Conservation (phyloP, 306 rosid genomes). For the Hippophae tibetana region DNA sequence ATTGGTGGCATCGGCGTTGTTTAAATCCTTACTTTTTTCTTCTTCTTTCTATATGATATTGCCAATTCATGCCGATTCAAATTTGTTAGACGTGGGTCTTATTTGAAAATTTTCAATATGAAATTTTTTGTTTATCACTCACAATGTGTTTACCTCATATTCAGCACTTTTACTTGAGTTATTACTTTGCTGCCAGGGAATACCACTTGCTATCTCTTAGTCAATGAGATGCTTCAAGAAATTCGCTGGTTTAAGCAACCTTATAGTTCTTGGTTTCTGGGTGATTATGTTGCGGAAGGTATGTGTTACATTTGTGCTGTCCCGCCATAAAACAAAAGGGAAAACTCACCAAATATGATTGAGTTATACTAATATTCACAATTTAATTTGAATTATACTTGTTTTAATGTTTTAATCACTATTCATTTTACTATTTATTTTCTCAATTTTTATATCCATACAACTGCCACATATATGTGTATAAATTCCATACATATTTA, state of each 20-base stretch:
- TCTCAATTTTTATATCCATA: too few relatives aligned
- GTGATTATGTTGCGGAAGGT: slow-evolving; percentile 76
- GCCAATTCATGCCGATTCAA: too few relatives aligned
- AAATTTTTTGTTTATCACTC: neutral
- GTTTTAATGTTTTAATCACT: too few relatives aligned
- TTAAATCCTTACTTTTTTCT: too few relatives aligned
- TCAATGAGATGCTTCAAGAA: slow-evolving; percentile 66
- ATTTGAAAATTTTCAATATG: neutral
- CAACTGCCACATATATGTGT: too few relatives aligned
- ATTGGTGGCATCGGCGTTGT: too few relatives aligned
- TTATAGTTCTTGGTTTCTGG: slow-evolving; percentile 87
- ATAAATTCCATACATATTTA: too few relatives aligned
- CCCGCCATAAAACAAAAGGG: neutral
- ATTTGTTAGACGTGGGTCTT: too few relatives aligned
- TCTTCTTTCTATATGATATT: too few relatives aligned
- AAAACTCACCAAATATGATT: slow-evolving; percentile 1
- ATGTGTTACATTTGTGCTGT: slow-evolving; percentile 11
- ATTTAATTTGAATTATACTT: neutral
- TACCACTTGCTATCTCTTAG: slow-evolving; percentile 48
- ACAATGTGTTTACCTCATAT: too few relatives aligned
- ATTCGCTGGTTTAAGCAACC: slow-evolving; percentile 81
- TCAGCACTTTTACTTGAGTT: neutral
- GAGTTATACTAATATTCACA: neutral
- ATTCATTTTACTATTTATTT: too few relatives aligned
- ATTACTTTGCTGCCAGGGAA: slow-evolving; percentile 39